Conservation (phyloP, 2,329 filamentous ascomycete genomes). For the Tolypocladium tropicale region DNA sequence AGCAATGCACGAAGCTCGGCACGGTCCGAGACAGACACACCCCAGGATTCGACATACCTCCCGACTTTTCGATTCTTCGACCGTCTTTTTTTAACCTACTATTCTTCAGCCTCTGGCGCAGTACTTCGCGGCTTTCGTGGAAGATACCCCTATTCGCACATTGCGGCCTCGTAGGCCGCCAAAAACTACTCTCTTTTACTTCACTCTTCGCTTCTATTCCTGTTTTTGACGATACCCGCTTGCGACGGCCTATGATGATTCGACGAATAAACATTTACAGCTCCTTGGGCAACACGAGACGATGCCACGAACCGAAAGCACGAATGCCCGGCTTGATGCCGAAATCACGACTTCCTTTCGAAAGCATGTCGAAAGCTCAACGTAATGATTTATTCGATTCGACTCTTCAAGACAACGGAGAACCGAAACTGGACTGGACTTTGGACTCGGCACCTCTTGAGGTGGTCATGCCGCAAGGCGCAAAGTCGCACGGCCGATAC, state of each 20-base stretch:
- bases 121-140: not conserved
- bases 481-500: slow-evolving; percentile 24
- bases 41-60: slow-evolving; percentile 28
- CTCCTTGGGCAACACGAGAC: slow-evolving; percentile 13
- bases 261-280: slow-evolving; percentile 22
- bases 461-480: slow-evolving; percentile 18
- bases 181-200: no score
- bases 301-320: slow-evolving; percentile 19
- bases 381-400: slow-evolving; percentile 17
- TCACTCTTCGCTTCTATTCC: slow-evolving; percentile 19
- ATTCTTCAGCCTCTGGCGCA: slow-evolving; percentile 3
- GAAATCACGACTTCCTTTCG: slow-evolving; percentile 16
- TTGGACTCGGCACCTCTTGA: slow-evolving; percentile 8
- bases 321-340: slow-evolving; percentile 21
- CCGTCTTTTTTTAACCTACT: slow-evolving; percentile 23
- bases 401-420: slow-evolving; percentile 5
- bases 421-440: slow-evolving; percentile 17
- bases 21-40: slow-evolving; percentile 35
- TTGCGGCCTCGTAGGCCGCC: not conserved
- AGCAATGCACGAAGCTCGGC: slow-evolving; percentile 52
- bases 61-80: slow-evolving; percentile 12
- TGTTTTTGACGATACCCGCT: slow-evolving; percentile 24
- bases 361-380: slow-evolving; percentile 15
- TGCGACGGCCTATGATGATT: slow-evolving; percentile 33
- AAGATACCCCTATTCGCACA: slow-evolving; percentile 12